phyloP scores from a whole-genome alignment of 192 early-diverging fungal species.

The Backusella mclennaniae region DNA sequence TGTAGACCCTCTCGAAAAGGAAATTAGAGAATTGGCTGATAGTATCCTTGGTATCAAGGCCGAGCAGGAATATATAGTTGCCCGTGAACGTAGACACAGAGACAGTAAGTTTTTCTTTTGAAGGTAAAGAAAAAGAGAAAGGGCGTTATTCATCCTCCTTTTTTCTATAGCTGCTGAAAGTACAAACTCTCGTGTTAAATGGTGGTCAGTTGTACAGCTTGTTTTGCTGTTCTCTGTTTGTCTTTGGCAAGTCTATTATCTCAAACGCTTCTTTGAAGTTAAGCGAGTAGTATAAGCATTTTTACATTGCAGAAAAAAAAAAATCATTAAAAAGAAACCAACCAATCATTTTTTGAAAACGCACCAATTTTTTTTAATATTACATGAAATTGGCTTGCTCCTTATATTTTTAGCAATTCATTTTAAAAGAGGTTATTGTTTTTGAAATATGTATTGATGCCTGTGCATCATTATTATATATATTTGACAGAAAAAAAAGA shows the following conservation, averaged over 20 bases:
- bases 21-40: conserved; percentile 62
- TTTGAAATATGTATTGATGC: not conserved
- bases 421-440: not conserved
- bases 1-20: conserved; percentile 61
- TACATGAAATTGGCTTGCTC: not conserved
- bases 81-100: conserved; percentile 60
- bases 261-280: conserved; percentile 72
- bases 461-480: conserved; percentile 6
- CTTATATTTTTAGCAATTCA: not conserved
- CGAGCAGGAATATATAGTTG: conserved; percentile 69
- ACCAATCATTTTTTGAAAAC: conserved; percentile 5
- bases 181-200: conserved; percentile 76
- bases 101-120: conserved; percentile 52
- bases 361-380: not conserved
- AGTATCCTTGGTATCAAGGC: conserved; percentile 63
- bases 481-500: not conserved
- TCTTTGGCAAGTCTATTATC: conserved; percentile 71
- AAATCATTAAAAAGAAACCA: not conserved
- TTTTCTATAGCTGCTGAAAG: conserved; percentile 66
- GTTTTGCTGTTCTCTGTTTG: conserved; percentile 58
- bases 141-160: no score
- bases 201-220: conserved; percentile 71
- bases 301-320: not conserved
- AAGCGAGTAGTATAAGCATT: conserved; percentile 56
- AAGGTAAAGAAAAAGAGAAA: no score